phyloP scores from a whole-genome alignment of 495 filamentous ascomycete species.

The Chaetomium fimeti region DNA sequence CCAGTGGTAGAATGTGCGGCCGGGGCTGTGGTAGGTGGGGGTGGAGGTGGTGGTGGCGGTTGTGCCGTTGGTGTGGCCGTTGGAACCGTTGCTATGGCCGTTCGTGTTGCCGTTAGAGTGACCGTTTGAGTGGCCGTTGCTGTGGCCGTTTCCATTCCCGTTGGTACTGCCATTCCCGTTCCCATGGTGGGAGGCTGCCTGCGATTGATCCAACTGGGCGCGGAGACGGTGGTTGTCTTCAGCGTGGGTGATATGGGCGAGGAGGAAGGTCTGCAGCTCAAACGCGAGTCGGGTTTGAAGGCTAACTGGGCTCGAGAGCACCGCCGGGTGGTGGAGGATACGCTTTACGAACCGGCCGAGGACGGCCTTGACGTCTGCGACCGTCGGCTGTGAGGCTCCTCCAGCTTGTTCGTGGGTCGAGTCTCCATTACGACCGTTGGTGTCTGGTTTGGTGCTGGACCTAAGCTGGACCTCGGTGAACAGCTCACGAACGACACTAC shows the following conservation, averaged over 20 bases:
- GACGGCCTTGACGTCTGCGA: not conserved
- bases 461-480: not conserved
- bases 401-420: not conserved
- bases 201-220: not conserved
- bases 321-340: not conserved
- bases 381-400: not conserved
- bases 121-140: no score
- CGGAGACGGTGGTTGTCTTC: not conserved
- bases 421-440: not conserved
- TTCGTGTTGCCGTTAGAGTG: no score
- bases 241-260: not conserved
- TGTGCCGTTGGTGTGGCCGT: not conserved
- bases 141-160: no score
- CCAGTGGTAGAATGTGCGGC: not conserved
- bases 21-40: not conserved
- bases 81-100: not conserved
- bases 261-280: constrained; percentile 1
- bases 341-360: not conserved
- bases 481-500: not conserved
- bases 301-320: not conserved
- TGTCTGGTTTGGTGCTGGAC: not conserved
- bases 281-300: not conserved
- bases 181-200: not conserved
- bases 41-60: not conserved
- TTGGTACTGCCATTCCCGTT: no score